Percentiles rank a stretch among this genome's conserved stretches.
These are phyloP conservation scores for Pseudomicrostroma phylloplanum DNA, from an alignment of 1,284 basidiomycete genomes.

Conservation along the genomic window DNA sequence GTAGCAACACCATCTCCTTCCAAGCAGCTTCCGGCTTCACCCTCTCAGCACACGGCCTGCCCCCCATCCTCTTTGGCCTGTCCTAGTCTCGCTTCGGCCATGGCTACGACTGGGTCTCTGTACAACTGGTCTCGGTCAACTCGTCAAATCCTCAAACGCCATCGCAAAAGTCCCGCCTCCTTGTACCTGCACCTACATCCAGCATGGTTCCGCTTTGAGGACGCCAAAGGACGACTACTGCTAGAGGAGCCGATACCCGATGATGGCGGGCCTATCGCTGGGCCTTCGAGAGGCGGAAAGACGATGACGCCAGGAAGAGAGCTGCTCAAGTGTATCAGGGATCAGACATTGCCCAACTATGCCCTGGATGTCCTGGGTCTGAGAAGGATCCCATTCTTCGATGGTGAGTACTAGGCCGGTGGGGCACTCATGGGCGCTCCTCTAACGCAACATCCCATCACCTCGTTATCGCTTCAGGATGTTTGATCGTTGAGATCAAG, in stretches of 20 bases:
- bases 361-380: slow-evolving; percentile 42
- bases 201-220: slow-evolving; percentile 43
- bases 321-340: slow-evolving; percentile 38
- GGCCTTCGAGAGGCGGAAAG: background rate
- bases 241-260: slow-evolving; percentile 3
- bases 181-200: slow-evolving; percentile 43
- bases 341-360: slow-evolving; percentile 42
- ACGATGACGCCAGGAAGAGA: slow-evolving; percentile 12
- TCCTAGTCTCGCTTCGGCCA: slow-evolving; percentile 4
- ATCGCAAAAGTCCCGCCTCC: slow-evolving; percentile 37
- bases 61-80: no score
- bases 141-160: slow-evolving; percentile 42
- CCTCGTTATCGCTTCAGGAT: slow-evolving; percentile 19
- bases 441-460: background rate
- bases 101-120: slow-evolving; percentile 46
- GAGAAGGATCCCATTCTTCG: slow-evolving; percentile 40
- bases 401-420: slow-evolving; percentile 19
- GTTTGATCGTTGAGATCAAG: slow-evolving; percentile 44
- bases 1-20: no score
- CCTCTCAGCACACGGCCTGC: no score
- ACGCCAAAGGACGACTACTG: slow-evolving; percentile 4
- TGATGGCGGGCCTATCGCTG: background rate
- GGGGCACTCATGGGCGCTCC: background rate
- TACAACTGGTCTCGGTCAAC: slow-evolving; percentile 47
- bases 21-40: no score